A percentile compares a stretch with the other conserved stretches of the same genome.
Evolutionary conservation across 768 basidiomycete species (phyloP).

Genomic region (Tremella mesenterica): DNA sequence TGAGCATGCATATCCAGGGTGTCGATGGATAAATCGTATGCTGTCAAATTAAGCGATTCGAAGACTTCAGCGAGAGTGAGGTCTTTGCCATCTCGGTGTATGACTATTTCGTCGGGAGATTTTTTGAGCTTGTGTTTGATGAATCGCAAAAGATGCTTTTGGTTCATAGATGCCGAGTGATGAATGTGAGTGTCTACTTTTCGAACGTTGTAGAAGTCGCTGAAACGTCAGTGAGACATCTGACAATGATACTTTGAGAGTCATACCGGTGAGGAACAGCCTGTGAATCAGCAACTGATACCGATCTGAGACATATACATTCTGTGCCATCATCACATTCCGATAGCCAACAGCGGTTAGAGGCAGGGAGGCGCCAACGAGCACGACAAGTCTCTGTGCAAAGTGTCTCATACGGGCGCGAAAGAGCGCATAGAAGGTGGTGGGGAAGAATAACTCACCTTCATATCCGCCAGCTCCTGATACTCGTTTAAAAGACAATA

Average conservation of each 20-base stretch:
- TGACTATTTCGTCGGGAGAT: slow-evolving; percentile 66
- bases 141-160: slow-evolving; percentile 94
- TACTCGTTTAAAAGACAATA: slow-evolving; percentile 84
- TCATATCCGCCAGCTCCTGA: slow-evolving; percentile 92
- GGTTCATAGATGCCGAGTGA: slow-evolving; percentile 98
- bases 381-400: no score
- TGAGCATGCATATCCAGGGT: slow-evolving; percentile 99
- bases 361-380: no score
- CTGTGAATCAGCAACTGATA: slow-evolving; percentile 46
- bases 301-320: no score
- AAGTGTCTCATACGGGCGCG: no score
- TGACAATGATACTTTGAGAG: not conserved
- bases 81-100: slow-evolving; percentile 82
- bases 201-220: slow-evolving; percentile 95
- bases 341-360: no score
- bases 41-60: slow-evolving; percentile 83
- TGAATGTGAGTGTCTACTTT: slow-evolving; percentile 99
- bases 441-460: slow-evolving; percentile 52
- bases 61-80: slow-evolving; percentile 87
- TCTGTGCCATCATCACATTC: no score
- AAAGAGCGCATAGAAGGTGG: not conserved
- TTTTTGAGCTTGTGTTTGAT: slow-evolving; percentile 64
- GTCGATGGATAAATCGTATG: slow-evolving; percentile 96
- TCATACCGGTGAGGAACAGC: slow-evolving; percentile 70
- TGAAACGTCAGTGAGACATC: slow-evolving; percentile 43